Evolutionary conservation across 495 filamentous ascomycete genomes (phyloP).

Genomic region (Penicillium diatomitis): DNA sequence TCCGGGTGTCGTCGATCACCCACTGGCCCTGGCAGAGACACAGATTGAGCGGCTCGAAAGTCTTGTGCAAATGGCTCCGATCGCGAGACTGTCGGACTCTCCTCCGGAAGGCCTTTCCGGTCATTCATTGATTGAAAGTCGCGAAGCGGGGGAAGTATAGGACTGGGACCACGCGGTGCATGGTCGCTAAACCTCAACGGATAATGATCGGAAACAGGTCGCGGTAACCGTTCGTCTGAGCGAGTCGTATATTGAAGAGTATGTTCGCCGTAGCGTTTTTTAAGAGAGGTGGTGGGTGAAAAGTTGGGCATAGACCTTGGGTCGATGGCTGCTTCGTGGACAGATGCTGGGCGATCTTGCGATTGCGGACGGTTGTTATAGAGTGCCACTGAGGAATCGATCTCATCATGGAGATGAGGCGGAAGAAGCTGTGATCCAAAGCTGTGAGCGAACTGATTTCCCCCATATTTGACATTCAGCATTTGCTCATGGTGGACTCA

Average conservation of each 20-base stretch:
- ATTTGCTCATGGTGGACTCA: slow-evolving; percentile 9
- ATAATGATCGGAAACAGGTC: slow-evolving; percentile 12
- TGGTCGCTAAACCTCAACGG: slow-evolving; percentile 11
- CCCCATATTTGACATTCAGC: neutral
- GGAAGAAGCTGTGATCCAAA: slow-evolving; percentile 26
- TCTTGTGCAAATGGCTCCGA: slow-evolving; percentile 25
- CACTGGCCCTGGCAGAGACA: slow-evolving; percentile 11
- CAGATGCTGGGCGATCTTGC: slow-evolving; percentile 28
- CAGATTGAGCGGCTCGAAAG: slow-evolving; percentile 14
- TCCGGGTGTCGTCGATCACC: slow-evolving; percentile 20
- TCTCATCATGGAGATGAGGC: slow-evolving; percentile 39
- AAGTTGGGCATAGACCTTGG: slow-evolving; percentile 21
- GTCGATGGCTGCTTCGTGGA: slow-evolving; percentile 25
- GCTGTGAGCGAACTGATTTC: neutral
- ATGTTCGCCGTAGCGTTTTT: slow-evolving; percentile 15
- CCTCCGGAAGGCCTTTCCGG: slow-evolving; percentile 23
- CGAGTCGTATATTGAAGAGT: slow-evolving; percentile 24
- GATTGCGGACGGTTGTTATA: slow-evolving; percentile 23
- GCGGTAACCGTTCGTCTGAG: slow-evolving; percentile 7
- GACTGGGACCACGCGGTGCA: slow-evolving; percentile 28
- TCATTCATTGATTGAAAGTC: slow-evolving; percentile 33
- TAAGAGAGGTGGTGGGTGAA: slow-evolving; percentile 11
- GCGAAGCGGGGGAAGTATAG: slow-evolving; percentile 34
- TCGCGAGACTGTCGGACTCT: slow-evolving; percentile 18
- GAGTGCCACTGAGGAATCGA: slow-evolving; percentile 34